phyloP scores from a whole-genome alignment of 305 asterid genomes.

The Fraxinus dipetala region DNA sequence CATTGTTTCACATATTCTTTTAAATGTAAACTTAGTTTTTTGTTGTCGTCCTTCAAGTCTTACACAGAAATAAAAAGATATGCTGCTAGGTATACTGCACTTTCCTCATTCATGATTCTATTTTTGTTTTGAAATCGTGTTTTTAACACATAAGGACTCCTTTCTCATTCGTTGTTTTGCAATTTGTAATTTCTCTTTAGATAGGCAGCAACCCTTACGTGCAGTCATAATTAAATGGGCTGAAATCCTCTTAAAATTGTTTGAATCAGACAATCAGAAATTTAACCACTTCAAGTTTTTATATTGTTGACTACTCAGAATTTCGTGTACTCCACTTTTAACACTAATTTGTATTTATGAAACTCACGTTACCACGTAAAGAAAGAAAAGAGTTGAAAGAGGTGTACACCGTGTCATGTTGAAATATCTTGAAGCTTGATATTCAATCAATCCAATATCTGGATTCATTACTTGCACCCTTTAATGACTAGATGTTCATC shows the following conservation, averaged over 20 bases:
- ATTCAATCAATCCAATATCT: neutral
- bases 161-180: neutral
- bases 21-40: neutral
- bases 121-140: neutral
- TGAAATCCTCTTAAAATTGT: neutral
- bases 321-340: neutral
- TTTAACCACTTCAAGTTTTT: neutral
- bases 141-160: neutral
- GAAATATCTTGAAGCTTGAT: neutral
- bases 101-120: neutral
- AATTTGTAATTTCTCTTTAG: neutral
- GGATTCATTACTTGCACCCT: neutral
- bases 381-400: neutral
- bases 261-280: neutral
- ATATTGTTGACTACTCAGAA: neutral
- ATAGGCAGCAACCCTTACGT: neutral
- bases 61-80: neutral
- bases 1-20: neutral
- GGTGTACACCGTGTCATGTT: neutral
- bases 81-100: neutral
- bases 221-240: neutral
- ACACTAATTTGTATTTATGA: neutral
- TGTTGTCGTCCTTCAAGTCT: neutral
- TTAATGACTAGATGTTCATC: neutral
- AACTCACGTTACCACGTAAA: neutral